phyloP scores from a whole-genome alignment of 192 early-diverging fungal genomes.

The Dimargaris verticillata region DNA sequence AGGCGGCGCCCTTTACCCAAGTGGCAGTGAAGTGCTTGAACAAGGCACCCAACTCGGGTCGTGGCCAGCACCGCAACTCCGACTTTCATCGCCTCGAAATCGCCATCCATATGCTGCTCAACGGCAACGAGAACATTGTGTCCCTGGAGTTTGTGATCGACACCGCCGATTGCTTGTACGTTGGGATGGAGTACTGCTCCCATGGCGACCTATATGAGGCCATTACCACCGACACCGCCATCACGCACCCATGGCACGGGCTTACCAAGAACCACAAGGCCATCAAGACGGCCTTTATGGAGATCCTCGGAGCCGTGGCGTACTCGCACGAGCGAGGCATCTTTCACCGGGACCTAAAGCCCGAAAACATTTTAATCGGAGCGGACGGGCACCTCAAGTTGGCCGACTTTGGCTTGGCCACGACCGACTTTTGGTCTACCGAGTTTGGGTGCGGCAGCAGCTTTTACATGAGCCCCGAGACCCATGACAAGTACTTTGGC shows the following conservation, averaged over 20 bases:
- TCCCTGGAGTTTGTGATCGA: constrained; percentile 69
- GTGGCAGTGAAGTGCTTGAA: constrained; percentile 25
- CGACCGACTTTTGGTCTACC: constrained; percentile 38
- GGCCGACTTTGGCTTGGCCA: constrained; percentile 67
- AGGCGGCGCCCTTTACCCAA: constrained; percentile 8
- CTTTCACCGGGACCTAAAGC: constrained; percentile 69
- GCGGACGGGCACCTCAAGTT: constrained; percentile 36
- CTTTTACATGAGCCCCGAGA: constrained; percentile 59
- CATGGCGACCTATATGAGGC: constrained; percentile 78
- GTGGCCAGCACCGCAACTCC: constrained; percentile 23
- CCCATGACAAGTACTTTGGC: constrained; percentile 22
- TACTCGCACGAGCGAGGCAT: constrained; percentile 45
- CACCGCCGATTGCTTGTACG: constrained; percentile 54
- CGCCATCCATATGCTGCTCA: constrained; percentile 32
- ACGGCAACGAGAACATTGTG: constrained; percentile 52
- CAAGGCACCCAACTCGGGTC: constrained; percentile 33
- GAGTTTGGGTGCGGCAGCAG: constrained; percentile 61
- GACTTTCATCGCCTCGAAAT: constrained; percentile 38
- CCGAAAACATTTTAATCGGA: constrained; percentile 53
- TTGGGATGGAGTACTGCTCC: constrained; percentile 75
- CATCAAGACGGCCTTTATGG: constrained; percentile 34
- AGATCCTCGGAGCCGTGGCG: constrained; percentile 43
- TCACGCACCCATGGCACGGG: constrained; percentile 15
- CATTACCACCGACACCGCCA: constrained; percentile 46
- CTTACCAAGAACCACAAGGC: constrained; percentile 17